Conservation (phyloP, 495 filamentous ascomycete species). For the Neurospora discreta region DNA sequence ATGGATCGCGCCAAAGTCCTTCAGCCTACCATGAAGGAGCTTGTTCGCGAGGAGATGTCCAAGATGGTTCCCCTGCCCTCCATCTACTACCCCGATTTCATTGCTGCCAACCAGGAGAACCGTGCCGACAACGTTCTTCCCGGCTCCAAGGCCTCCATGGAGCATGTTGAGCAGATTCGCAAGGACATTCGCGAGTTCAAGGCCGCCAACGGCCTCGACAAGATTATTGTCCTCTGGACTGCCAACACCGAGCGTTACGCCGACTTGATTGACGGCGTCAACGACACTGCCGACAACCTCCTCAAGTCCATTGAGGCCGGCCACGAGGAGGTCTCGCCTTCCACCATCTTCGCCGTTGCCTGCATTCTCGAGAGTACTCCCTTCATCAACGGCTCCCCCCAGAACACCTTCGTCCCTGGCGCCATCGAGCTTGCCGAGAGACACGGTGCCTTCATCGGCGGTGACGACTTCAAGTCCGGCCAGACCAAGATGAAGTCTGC, state of each 20-base stretch:
- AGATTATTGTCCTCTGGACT: slow-evolving; percentile 96
- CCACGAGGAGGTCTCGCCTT: slow-evolving; percentile 83
- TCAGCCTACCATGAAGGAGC: slow-evolving; percentile 79
- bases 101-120: slow-evolving; percentile 96
- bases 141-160: slow-evolving; percentile 71
- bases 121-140: slow-evolving; percentile 85
- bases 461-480: slow-evolving; percentile 99
- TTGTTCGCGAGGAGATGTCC: slow-evolving; percentile 87
- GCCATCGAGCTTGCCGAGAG: slow-evolving; percentile 82
- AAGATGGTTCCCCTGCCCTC: slow-evolving; percentile 81
- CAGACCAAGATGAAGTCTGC: slow-evolving; percentile 99
- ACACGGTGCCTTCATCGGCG: slow-evolving; percentile 83
- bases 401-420: slow-evolving; percentile 97
- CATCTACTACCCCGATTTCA: slow-evolving; percentile 99
- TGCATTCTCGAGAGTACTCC: slow-evolving; percentile 81
- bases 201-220: slow-evolving; percentile 71
- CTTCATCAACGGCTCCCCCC: slow-evolving; percentile 98
- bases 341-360: slow-evolving; percentile 90
- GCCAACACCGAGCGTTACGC: slow-evolving; percentile 97
- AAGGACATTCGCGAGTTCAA: slow-evolving; percentile 97
- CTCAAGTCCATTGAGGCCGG: slow-evolving; percentile 74
- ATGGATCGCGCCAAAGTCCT: slow-evolving; percentile 96
- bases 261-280: slow-evolving; percentile 77
- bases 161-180: slow-evolving; percentile 88
- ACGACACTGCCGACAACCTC: slow-evolving; percentile 93